Evolutionary conservation across 495 filamentous ascomycete species (phyloP), one percentile per base, ranked within the genome.

Genomic region (Cairneyella variabilis): DNA sequence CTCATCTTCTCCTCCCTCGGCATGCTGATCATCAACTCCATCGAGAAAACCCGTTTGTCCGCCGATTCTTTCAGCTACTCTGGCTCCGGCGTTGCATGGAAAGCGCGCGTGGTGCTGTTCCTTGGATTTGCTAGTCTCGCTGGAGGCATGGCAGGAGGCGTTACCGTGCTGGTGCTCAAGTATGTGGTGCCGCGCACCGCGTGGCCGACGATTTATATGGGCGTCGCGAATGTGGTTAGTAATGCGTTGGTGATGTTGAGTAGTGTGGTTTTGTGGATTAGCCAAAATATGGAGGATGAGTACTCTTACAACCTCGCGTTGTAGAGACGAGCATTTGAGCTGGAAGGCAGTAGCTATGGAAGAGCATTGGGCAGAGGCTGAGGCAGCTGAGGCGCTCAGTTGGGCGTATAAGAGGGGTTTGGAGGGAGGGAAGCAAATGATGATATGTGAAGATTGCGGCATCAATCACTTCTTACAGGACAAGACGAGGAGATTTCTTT

Each of bases 241-340:
- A 97, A 97, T 72, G 84, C 76, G 14, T 60, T 95, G 53, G 82
- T 96, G 51, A 95, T 95, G 86, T 66, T 95, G 57, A 95, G 89
- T 85, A 92, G 90, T 34, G 82, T 91, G 38, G 85, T 96, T 3
- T 78, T 99, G 7, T 99, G 95, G 95, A 79, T 99, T 12, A 90
- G 87, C 56, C 95, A 99, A 80, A 99, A 97, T 64, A 96, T 97
- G 72, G 95, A 99, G 72, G 95, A 98, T 62, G 92, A 97, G 69
- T 98, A 97, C 67, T 90, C 90, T 45, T 98, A 98, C 70, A 97
- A 90, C 65, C 74, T 98, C 53, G 85, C 92, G 37, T 78, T 98
- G 55, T 97, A 64, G 82, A 46, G n/a, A n/a, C n/a, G n/a, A n/a
- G 48, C 44, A 25, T 14, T 6, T 41, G 8, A 42, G 39, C 11